phyloP scores from a whole-genome alignment of 768 basidiomycete species.

The Strobilomyces confusus region DNA sequence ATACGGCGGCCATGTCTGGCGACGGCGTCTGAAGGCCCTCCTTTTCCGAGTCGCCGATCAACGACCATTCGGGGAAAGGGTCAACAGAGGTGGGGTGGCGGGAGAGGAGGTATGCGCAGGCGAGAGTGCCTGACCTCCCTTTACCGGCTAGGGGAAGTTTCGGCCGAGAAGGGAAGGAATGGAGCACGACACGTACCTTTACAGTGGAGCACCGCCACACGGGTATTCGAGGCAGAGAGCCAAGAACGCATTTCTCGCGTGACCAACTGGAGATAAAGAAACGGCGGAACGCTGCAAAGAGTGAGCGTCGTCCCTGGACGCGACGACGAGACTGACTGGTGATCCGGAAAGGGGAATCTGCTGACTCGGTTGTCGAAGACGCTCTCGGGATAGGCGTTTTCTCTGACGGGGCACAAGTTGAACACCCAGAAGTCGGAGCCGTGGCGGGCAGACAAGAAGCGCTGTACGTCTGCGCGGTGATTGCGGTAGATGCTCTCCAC shows the following conservation, averaged over 20 bases:
- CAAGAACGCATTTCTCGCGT: conserved; percentile 72
- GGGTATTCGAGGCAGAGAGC: conserved; percentile 59
- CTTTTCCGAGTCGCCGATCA: conserved; percentile 13
- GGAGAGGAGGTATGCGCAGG: conserved; percentile 77
- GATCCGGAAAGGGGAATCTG: conserved; percentile 87
- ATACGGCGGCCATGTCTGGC: background rate
- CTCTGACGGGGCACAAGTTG: conserved; percentile 80
- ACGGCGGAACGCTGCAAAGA: conserved; percentile 61
- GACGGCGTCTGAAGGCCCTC: conserved; percentile 18
- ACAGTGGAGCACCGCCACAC: conserved; percentile 81
- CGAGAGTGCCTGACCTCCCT: conserved; percentile 82
- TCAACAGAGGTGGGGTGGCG: conserved; percentile 44
- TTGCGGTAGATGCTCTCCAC: conserved; percentile 81
- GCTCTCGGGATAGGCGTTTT: conserved; percentile 72
- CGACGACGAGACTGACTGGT: conserved; percentile 72
- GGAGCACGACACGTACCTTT: conserved; percentile 51
- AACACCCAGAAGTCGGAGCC: conserved; percentile 81
- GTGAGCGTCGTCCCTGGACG: background rate
- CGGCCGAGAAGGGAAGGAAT: background rate
- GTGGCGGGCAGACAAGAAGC: conserved; percentile 71
- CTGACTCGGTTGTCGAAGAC: conserved; percentile 74
- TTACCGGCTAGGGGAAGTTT: conserved; percentile 56
- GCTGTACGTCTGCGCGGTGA: conserved; percentile 65
- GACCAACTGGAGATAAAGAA: conserved; percentile 67
- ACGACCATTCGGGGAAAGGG: conserved; percentile 15